Evolutionary conservation across 2,329 filamentous ascomycete species (phyloP).

Genomic region (Pseudonectria buxi): DNA sequence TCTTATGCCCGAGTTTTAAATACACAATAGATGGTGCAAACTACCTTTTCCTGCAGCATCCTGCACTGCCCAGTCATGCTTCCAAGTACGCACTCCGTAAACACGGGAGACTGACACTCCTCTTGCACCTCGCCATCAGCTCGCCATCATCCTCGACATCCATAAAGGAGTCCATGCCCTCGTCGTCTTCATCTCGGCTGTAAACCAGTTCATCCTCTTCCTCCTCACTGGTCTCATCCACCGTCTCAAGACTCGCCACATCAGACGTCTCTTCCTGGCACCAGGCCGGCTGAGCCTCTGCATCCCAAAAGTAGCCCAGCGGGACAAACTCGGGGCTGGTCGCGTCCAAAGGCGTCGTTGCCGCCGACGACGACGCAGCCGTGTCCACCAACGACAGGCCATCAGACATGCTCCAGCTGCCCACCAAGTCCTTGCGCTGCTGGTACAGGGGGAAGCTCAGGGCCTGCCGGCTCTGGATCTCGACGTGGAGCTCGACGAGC

Average conservation of each 20-base stretch:
- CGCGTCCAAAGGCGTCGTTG: slow-evolving; percentile 21
- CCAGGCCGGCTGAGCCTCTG: background rate
- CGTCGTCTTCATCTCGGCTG: slow-evolving; percentile 2
- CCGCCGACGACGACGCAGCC: slow-evolving; percentile 7
- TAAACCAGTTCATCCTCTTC: slow-evolving; percentile 1
- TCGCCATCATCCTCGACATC: slow-evolving; percentile 1
- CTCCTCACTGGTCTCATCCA: slow-evolving; percentile 19
- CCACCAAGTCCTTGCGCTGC: slow-evolving; percentile 8
- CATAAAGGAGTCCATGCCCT: slow-evolving; percentile 1
- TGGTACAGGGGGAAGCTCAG: slow-evolving; percentile 29
- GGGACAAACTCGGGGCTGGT: slow-evolving; percentile 28
- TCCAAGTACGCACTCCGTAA: slow-evolving; percentile 20
- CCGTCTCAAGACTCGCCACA: slow-evolving; percentile 15
- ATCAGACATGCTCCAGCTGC: slow-evolving; percentile 5
- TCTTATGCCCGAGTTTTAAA: too few species aligned
- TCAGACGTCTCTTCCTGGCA: slow-evolving; percentile 1
- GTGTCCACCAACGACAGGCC: slow-evolving; percentile 9
- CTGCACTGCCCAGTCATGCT: slow-evolving; percentile 7
- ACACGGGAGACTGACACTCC: slow-evolving; percentile 24
- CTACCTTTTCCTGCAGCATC: too few species aligned
- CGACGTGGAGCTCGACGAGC: slow-evolving; percentile 43
- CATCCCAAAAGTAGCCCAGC: slow-evolving; percentile 12
- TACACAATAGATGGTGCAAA: too few species aligned
- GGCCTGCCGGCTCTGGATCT: slow-evolving; percentile 39
- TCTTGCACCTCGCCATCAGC: slow-evolving; percentile 7